These are phyloP conservation scores for Sporothrix phasma DNA, from an alignment of 2,329 filamentous ascomycete genomes.

Conservation along the genomic window DNA sequence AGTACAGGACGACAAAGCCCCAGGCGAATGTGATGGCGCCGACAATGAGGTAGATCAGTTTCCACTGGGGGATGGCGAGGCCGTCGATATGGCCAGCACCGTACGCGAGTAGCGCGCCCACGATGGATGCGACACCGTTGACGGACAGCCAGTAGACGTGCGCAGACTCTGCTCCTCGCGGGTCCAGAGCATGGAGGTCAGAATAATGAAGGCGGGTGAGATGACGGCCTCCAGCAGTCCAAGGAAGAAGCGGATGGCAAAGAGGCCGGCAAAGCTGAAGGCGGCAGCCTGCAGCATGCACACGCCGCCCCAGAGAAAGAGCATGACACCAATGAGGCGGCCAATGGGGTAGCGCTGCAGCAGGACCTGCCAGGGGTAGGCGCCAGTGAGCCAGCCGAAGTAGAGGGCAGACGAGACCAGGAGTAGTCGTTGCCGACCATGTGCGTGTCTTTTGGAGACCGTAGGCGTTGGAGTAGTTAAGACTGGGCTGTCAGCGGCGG, in stretches of 20 bases:
- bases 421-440: constrained; percentile 34
- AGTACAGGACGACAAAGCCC: constrained; percentile 18
- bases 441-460: constrained; percentile 32
- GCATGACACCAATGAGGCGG: constrained; percentile 34
- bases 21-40: constrained; percentile 20
- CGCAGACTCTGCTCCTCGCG: constrained; percentile 30
- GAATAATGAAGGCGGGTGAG: constrained; percentile 29
- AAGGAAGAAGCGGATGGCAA: constrained; percentile 30
- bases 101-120: constrained; percentile 25
- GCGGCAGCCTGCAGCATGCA: constrained; percentile 25
- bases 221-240: constrained; percentile 34
- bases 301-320: constrained; percentile 32
- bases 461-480: constrained; percentile 33
- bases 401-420: constrained; percentile 35
- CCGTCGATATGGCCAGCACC: constrained; percentile 22
- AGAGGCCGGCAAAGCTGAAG: constrained; percentile 27
- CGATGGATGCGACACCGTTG: constrained; percentile 25
- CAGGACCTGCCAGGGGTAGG: constrained; percentile 31
- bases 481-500: constrained; percentile 6
- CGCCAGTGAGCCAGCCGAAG: constrained; percentile 34
- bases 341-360: constrained; percentile 34
- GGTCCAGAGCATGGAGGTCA: constrained; percentile 31
- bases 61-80: constrained; percentile 24
- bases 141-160: constrained; percentile 27
- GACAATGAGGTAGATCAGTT: constrained; percentile 18